Conservation (phyloP, 192 early-diverging fungal genomes). For the Backusella circina region DNA sequence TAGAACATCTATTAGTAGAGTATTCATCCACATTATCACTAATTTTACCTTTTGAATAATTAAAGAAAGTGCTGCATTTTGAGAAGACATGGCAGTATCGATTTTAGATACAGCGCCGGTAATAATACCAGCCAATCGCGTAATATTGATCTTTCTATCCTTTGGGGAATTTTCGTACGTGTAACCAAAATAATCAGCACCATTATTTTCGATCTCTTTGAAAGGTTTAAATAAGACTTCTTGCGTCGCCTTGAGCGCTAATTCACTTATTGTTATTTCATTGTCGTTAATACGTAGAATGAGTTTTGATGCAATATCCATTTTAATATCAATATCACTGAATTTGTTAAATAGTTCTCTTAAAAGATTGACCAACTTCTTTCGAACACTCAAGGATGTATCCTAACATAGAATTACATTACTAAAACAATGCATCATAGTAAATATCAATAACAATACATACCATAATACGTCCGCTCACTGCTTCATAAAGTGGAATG, state of each 20-base stretch:
- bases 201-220: conserved; percentile 13
- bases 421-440: too few relatives aligned
- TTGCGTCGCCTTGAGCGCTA: conserved; percentile 65
- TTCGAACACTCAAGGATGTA: conserved; percentile 83
- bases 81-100: not conserved
- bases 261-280: conserved; percentile 53
- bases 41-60: conserved; percentile 13
- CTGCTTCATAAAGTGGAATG: conserved; percentile 72
- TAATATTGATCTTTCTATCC: conserved; percentile 10
- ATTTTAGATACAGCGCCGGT: not conserved
- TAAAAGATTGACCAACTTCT: conserved; percentile 78
- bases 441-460: not conserved
- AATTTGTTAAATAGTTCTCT: conserved; percentile 66
- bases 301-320: conserved; percentile 70
- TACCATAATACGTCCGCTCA: conserved; percentile 78
- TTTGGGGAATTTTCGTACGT: conserved; percentile 5
- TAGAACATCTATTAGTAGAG: too few relatives aligned
- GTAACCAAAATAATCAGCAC: conserved; percentile 7
- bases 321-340: conserved; percentile 40
- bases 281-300: conserved; percentile 67
- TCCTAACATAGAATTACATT: conserved; percentile 51
- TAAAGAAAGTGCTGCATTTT: conserved; percentile 33
- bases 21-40: not conserved
- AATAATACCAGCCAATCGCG: conserved; percentile 6
- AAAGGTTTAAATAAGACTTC: conserved; percentile 71